Percentiles rank a stretch among this genome's conserved stretches.
These are phyloP conservation scores for Ploettnerulaceae sp. DNA, from an alignment of 2,329 filamentous ascomycete species.

Conservation along the genomic window DNA sequence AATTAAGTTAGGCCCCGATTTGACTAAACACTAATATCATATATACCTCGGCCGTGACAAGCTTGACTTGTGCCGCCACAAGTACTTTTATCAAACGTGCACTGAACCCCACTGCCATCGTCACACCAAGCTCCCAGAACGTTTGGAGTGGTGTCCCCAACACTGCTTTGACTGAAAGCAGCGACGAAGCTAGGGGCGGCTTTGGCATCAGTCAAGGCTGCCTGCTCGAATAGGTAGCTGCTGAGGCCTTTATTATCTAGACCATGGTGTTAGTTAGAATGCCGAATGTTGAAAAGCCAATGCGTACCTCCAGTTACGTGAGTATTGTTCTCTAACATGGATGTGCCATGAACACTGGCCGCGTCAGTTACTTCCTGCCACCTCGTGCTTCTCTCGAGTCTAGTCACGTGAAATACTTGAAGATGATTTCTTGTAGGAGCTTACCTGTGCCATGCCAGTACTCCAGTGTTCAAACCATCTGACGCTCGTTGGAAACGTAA, in stretches of 20 bases:
- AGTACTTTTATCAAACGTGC: constrained; percentile 75
- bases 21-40: neutral
- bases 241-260: constrained; percentile 86
- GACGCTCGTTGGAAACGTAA: constrained; percentile 71
- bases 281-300: too few species aligned
- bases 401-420: too few species aligned
- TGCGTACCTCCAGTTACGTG: constrained; percentile 59
- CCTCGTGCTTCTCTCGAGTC: too few species aligned
- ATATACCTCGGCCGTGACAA: constrained; percentile 60
- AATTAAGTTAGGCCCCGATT: neutral
- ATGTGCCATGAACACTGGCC: constrained; percentile 75
- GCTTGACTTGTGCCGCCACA: constrained; percentile 63
- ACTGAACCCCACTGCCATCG: constrained; percentile 68
- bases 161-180: constrained; percentile 86
- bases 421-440: constrained; percentile 36
- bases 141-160: constrained; percentile 87
- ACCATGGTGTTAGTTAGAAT: constrained; percentile 34
- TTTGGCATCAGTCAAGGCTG: constrained; percentile 47
- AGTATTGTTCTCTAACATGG: constrained; percentile 85
- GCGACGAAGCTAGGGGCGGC: constrained; percentile 73
- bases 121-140: constrained; percentile 84
- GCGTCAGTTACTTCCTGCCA: neutral
- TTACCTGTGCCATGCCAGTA: constrained; percentile 70
- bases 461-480: constrained; percentile 70
- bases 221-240: constrained; percentile 75